These are phyloP conservation scores for Plectosphaerella cucumerina DNA, from an alignment of 2,329 filamentous ascomycete genomes.

Conservation along the genomic window DNA sequence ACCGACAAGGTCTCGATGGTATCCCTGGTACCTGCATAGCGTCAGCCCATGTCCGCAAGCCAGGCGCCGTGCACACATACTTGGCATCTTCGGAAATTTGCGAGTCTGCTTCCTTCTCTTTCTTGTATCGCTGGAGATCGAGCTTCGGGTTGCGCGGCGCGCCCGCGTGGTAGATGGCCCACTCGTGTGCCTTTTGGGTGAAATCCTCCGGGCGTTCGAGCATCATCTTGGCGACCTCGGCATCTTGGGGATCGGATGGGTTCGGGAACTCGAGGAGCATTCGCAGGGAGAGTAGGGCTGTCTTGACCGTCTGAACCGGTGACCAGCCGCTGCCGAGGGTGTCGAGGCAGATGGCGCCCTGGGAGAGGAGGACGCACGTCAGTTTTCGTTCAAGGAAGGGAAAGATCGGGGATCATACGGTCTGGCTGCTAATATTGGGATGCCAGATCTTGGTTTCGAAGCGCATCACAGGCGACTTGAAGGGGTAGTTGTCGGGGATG, in stretches of 20 bases:
- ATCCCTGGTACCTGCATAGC: slow-evolving; percentile 72
- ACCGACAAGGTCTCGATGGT: slow-evolving; percentile 78
- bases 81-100: slow-evolving; percentile 51
- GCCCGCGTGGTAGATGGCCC: slow-evolving; percentile 79
- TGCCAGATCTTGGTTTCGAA: slow-evolving; percentile 96
- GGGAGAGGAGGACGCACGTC: not conserved
- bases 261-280: slow-evolving; percentile 91
- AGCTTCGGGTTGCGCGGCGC: slow-evolving; percentile 52
- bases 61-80: slow-evolving; percentile 14
- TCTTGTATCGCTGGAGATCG: slow-evolving; percentile 34
- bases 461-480: slow-evolving; percentile 85
- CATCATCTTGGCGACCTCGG: slow-evolving; percentile 90
- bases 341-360: slow-evolving; percentile 97
- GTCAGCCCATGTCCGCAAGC: not conserved
- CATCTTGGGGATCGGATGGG: slow-evolving; percentile 94
- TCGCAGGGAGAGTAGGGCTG: slow-evolving; percentile 86
- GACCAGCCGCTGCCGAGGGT: slow-evolving; percentile 89
- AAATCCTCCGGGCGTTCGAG: slow-evolving; percentile 75
- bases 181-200: slow-evolving; percentile 77
- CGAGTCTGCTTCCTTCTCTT: slow-evolving; percentile 46
- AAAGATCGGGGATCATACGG: slow-evolving; percentile 53
- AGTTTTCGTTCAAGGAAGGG: no score
- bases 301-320: slow-evolving; percentile 94
- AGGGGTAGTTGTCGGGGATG: slow-evolving; percentile 87
- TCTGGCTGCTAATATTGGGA: slow-evolving; percentile 92